A percentile compares a stretch with the other conserved stretches of the same genome.
phyloP scores from a whole-genome alignment of 73 alveolate species.

The Uronychia setigera region DNA sequence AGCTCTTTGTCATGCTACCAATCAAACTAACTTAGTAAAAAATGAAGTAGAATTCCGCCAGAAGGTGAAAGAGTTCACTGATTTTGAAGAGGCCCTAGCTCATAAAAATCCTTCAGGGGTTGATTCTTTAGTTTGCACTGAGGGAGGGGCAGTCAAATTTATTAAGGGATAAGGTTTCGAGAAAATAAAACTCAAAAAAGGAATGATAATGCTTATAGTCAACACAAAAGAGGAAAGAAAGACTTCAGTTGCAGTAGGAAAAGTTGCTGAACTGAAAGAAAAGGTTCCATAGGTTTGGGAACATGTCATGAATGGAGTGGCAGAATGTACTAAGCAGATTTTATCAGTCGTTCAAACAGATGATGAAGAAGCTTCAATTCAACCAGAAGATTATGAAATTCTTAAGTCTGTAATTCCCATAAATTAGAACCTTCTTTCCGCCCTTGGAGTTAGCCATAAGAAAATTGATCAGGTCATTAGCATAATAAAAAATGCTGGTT shows the following conservation, averaged over 20 bases:
- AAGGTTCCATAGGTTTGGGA: not conserved
- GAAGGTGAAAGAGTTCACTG: conserved; percentile 5
- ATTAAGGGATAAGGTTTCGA: not conserved
- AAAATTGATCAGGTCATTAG: not conserved
- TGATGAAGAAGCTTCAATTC: not conserved
- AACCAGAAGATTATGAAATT: not conserved
- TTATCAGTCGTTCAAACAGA: not conserved
- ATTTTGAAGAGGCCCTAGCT: conserved; percentile 8
- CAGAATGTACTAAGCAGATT: not conserved
- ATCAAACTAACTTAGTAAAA: not conserved
- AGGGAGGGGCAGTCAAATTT: conserved; percentile 30
- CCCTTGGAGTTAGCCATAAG: not conserved
- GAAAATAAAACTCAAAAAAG: not conserved
- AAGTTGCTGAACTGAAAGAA: not conserved
- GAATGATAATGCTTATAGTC: not conserved
- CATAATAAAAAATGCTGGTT: not conserved
- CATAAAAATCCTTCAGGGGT: conserved; percentile 39
- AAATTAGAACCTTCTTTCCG: not conserved
- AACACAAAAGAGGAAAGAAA: not conserved
- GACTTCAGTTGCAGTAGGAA: not conserved
- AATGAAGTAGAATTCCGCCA: not conserved
- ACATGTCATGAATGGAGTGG: not conserved
- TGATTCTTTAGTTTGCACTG: conserved; percentile 5
- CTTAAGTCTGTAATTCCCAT: not conserved
- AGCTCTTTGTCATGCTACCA: not conserved